phyloP scores from a whole-genome alignment of 2,329 filamentous ascomycete species.

The Paecilomyces niveus region DNA sequence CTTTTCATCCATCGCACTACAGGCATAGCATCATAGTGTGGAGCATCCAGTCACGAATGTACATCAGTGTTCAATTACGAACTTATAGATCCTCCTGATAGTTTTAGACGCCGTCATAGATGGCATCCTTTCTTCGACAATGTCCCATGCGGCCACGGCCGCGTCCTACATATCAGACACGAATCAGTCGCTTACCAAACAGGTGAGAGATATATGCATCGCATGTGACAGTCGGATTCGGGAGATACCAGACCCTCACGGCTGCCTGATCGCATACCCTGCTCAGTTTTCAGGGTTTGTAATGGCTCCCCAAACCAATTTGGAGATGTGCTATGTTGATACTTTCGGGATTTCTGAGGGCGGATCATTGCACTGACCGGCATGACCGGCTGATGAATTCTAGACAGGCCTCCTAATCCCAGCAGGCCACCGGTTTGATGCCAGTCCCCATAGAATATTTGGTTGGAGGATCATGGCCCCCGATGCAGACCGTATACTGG shows the following conservation, averaged over 20 bases:
- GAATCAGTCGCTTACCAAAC: neutral
- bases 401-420: neutral
- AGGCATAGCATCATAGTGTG: too few species aligned
- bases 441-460: neutral
- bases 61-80: too few species aligned
- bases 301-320: neutral
- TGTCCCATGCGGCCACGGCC: neutral
- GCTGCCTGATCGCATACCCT: neutral
- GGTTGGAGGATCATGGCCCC: neutral
- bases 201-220: neutral
- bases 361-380: neutral
- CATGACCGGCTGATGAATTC: neutral
- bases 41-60: too few species aligned
- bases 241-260: neutral
- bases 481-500: neutral
- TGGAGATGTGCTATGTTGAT: neutral
- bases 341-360: neutral
- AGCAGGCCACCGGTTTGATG: neutral
- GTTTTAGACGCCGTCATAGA: too few species aligned
- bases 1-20: too few species aligned
- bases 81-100: too few species aligned
- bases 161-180: neutral
- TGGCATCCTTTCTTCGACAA: neutral
- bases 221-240: neutral
- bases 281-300: neutral